Evolutionary conservation across 1,284 basidiomycete genomes (phyloP), one percentile per base, ranked within the genome.

Genomic region (Ustilago tritici): DNA sequence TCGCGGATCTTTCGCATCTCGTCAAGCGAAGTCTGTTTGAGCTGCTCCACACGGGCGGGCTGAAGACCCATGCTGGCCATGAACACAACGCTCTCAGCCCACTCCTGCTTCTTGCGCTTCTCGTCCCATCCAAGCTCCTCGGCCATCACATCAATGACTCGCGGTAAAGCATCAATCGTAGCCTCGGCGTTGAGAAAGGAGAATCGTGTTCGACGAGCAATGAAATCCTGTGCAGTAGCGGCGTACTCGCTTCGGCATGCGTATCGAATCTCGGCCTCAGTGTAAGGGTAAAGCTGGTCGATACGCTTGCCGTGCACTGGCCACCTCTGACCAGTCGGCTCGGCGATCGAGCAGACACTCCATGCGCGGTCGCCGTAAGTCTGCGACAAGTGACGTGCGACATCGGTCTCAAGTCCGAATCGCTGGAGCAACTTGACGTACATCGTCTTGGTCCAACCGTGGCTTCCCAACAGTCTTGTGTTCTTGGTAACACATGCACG

Each of bases 331-430:
- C 92, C 93, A 0, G 94, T 95, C 0, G 92, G 90, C 70, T 92
- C 89, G 7, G 93, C 92, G 74, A 95, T 90, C 2, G 91, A 90
- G 81, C 93, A 94, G 0, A 98, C 94, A 4, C 93, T 93, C 95
- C 95, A 98, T 0, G 96, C 95, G 61, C 95, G 92, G 87, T 98
- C 95, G 57, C 96, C 96, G 85, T 98, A 98, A 80, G 92, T 93
- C 67, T 93, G 91, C n/a, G 95, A 91, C 4, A 99, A 89, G 85
- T 98, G 95, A 84, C 92, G 92, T 12, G 96, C 96, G 17, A 98
- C 93, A 35, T 96, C 95, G 2, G 93, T 93, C 80, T 95, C 93
- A 35, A 97, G 88, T 65, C 95, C 94, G 86, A 79, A 88, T 74
- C 81, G 92, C 88, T 99, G 96, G 81, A 96, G 93, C 66, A 99